Evolutionary conservation across 202 grass and related monocot genomes (phyloP).

Genomic region (Elaeis oleifera): DNA sequence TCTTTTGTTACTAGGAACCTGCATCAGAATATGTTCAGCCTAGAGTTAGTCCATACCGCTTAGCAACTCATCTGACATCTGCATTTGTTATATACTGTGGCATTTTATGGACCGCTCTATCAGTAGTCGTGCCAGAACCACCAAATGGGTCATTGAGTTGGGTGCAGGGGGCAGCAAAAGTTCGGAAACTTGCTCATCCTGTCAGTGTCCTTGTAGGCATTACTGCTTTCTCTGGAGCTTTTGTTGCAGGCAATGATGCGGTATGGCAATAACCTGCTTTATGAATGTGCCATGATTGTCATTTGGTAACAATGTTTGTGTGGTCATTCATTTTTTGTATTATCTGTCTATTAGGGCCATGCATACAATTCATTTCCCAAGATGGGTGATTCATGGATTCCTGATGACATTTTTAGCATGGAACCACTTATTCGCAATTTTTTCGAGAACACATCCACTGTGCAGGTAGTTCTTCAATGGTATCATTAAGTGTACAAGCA

Average conservation of each 20-base stretch:
- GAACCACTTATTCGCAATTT: conserved; percentile 78
- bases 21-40: conserved; percentile 91
- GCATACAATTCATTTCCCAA: conserved; percentile 98
- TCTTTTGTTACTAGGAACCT: conserved; percentile 48
- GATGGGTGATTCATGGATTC: conserved; percentile 97
- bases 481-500: no score
- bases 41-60: conserved; percentile 81
- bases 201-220: conserved; percentile 64
- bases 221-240: conserved; percentile 86
- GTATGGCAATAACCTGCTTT: conserved; percentile 35
- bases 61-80: conserved; percentile 90
- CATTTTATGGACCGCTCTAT: conserved; percentile 93
- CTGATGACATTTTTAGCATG: conserved; percentile 81
- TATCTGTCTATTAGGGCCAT: conserved; percentile 53
- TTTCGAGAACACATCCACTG: conserved; percentile 83
- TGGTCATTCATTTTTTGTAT: conserved; percentile 3
- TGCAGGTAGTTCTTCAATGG: conserved; percentile 50
- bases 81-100: conserved; percentile 91
- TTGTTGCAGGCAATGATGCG: conserved; percentile 96
- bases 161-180: conserved; percentile 69
- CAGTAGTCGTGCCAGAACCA: conserved; percentile 80
- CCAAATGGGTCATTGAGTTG: conserved; percentile 55
- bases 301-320: conserved; percentile 1
- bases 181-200: conserved; percentile 68
- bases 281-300: background rate